A percentile compares a stretch with the other conserved stretches of the same genome.
Evolutionary conservation across 2,329 filamentous ascomycete species (phyloP).

Genomic region (Ophiostoma sp.): DNA sequence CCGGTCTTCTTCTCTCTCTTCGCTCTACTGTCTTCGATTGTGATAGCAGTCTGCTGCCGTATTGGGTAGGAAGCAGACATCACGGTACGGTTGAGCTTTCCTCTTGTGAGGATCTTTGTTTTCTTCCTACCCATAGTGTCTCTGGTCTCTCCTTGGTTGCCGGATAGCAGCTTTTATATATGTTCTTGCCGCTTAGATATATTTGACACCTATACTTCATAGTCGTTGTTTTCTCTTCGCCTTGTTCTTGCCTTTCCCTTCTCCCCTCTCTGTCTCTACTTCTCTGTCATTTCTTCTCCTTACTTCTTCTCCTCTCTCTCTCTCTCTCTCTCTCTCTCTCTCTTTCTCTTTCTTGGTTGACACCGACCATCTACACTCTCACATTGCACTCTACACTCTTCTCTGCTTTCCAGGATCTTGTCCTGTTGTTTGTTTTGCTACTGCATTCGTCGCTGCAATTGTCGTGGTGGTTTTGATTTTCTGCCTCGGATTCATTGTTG

Average conservation of each 20-base stretch:
- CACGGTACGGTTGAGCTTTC: slow-evolving; percentile 21
- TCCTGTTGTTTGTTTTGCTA: no score
- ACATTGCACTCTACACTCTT: neutral
- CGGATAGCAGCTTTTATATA: slow-evolving; percentile 1
- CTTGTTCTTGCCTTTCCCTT: neutral
- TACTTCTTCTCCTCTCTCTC: neutral
- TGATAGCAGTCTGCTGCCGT: neutral
- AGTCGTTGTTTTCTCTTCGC: slow-evolving; percentile 2
- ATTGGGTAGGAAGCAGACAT: slow-evolving; percentile 12
- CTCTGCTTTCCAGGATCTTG: neutral
- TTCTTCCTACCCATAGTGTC: neutral
- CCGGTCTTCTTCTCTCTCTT: neutral
- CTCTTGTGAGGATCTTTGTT: neutral
- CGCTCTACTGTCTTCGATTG: neutral
- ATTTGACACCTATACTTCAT: neutral
- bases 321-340: neutral
- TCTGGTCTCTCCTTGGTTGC: slow-evolving; percentile 12
- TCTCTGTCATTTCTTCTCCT: neutral
- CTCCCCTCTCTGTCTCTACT: neutral
- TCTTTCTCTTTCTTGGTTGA: neutral
- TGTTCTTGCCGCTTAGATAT: slow-evolving; percentile 10
- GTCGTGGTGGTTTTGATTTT: neutral
- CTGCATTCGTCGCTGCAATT: neutral
- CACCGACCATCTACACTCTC: neutral
- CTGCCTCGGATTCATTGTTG: neutral